phyloP scores from a whole-genome alignment of 768 basidiomycete species.

The Lentinula sp. region DNA sequence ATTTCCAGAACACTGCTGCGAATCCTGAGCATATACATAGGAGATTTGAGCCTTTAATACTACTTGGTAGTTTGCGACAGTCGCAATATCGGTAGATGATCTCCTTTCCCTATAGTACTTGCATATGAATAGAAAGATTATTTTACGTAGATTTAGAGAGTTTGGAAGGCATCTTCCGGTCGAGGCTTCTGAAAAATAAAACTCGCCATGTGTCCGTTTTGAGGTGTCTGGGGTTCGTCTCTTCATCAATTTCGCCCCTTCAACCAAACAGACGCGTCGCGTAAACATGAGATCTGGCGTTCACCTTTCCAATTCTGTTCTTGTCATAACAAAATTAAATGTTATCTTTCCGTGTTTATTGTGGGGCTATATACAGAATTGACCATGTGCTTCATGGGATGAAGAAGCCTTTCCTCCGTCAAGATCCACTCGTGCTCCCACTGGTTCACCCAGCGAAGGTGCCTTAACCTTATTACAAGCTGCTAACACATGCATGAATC shows the following conservation, averaged over 20 bases:
- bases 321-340: not conserved
- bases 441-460: not conserved
- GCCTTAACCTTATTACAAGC: slow-evolving; percentile 2
- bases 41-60: too few species aligned
- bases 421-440: not conserved
- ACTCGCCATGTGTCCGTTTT: not conserved
- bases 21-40: not conserved
- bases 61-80: too few species aligned
- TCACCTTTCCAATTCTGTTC: not conserved
- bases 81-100: too few species aligned
- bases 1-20: too few species aligned
- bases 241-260: slow-evolving; percentile 1
- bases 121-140: too few species aligned
- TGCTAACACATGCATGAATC: slow-evolving; percentile 10
- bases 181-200: not conserved
- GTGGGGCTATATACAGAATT: slow-evolving; percentile 1
- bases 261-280: slow-evolving; percentile 48
- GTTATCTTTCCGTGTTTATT: slow-evolving; percentile 1
- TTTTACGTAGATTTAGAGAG: too few species aligned
- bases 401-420: slow-evolving; percentile 2
- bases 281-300: slow-evolving; percentile 16
- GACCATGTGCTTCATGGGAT: slow-evolving; percentile 22
- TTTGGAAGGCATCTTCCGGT: not conserved
- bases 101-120: too few species aligned
- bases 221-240: slow-evolving; percentile 19